A percentile compares a stretch with the other conserved stretches of the same genome.
These are phyloP conservation scores for Sodiomyces alkalinus DNA, from an alignment of 2,329 filamentous ascomycete species.

Conservation along the genomic window DNA sequence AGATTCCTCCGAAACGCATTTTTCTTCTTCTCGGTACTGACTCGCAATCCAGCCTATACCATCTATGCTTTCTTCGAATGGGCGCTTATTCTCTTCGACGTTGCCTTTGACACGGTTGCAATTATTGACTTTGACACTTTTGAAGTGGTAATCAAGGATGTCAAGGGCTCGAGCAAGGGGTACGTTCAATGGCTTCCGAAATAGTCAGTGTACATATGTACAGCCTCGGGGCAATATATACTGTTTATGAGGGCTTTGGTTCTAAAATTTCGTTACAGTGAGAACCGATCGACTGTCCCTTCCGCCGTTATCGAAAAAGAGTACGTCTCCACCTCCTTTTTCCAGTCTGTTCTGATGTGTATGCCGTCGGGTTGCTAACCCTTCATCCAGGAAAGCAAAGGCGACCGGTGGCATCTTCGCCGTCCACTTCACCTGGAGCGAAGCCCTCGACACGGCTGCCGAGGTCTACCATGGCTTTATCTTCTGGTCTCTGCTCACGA, in stretches of 20 bases:
- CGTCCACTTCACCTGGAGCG: slow-evolving; percentile 55
- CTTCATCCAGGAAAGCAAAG: slow-evolving; percentile 51
- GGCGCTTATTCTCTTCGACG: slow-evolving; percentile 86
- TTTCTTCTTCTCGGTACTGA: neutral
- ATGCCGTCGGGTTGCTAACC: neutral
- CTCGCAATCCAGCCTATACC: slow-evolving; percentile 67
- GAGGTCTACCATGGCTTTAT: slow-evolving; percentile 91
- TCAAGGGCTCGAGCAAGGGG: slow-evolving; percentile 88
- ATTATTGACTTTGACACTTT: slow-evolving; percentile 81
- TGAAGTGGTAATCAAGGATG: slow-evolving; percentile 76
- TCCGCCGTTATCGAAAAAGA: slow-evolving; percentile 52
- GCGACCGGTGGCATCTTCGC: slow-evolving; percentile 55
- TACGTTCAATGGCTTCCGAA: slow-evolving; percentile 94
- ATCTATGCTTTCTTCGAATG: slow-evolving; percentile 98
- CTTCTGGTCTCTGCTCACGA: slow-evolving; percentile 91
- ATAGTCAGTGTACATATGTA: slow-evolving; percentile 38
- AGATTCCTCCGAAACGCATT: too few species aligned
- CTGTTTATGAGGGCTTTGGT: slow-evolving; percentile 16
- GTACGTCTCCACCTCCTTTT: slow-evolving; percentile 37
- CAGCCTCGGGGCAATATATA: slow-evolving; percentile 16
- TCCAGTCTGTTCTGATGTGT: neutral
- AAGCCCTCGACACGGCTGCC: slow-evolving; percentile 65
- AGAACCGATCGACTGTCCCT: slow-evolving; percentile 27
- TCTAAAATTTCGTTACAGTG: slow-evolving; percentile 26
- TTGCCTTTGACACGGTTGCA: slow-evolving; percentile 91